Percentiles rank a stretch among this genome's conserved stretches.
Evolutionary conservation across 2,329 filamentous ascomycete genomes (phyloP).

Genomic region (Neonectria sp.): DNA sequence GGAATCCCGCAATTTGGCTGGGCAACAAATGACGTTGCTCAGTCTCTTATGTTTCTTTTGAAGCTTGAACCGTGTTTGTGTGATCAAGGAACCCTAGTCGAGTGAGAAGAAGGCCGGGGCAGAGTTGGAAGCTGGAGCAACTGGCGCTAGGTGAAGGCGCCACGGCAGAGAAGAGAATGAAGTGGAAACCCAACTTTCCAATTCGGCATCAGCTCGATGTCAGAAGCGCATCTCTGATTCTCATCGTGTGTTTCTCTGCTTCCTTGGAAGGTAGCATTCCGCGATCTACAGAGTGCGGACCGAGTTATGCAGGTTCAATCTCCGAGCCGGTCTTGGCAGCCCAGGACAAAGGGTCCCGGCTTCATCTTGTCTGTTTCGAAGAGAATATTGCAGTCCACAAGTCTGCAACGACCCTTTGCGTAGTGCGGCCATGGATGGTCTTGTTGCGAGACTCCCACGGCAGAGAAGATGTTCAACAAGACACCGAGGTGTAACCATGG

Average conservation of each 20-base stretch:
- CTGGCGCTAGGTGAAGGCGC: neutral
- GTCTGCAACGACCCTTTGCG: neutral
- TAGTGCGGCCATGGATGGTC: neutral
- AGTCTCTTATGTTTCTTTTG: neutral
- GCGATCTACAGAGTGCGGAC: neutral
- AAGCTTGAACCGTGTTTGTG: conserved; percentile 6
- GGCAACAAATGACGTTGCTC: conserved; percentile 1
- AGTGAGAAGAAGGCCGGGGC: neutral
- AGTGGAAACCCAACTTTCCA: neutral
- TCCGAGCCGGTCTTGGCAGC: conserved; percentile 14
- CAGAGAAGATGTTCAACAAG: neutral
- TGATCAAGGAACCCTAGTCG: neutral
- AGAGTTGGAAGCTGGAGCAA: conserved; percentile 5
- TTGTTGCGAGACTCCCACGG: neutral
- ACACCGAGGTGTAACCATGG: neutral
- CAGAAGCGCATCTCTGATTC: neutral
- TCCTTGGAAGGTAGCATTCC: neutral
- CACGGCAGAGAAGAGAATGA: neutral
- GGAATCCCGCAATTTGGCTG: neutral
- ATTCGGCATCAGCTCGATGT: neutral
- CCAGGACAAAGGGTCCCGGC: neutral
- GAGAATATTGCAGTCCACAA: neutral
- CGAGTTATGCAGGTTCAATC: conserved; percentile 8
- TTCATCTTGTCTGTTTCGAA: neutral
- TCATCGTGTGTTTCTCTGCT: too few relatives aligned